Conservation (phyloP, 257 asterid species). For the Thymus quinquecostatus region DNA sequence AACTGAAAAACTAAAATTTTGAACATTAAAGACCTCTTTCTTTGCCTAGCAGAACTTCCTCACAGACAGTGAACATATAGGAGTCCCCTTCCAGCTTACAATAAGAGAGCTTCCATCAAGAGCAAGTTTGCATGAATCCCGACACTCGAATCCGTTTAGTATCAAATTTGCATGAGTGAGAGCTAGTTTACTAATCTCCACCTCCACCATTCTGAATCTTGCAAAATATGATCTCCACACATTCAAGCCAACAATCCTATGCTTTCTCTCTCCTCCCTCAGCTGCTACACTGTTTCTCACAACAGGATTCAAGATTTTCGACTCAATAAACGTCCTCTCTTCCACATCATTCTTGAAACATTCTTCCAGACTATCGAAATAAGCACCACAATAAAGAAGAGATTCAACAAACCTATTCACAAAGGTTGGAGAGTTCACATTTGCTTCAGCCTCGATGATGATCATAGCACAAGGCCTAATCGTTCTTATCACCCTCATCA, state of each 20-base stretch:
- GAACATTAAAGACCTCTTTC: background rate
- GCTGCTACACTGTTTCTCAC: conserved; percentile 41
- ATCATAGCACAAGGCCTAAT: conserved; percentile 43
- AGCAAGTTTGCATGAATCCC: conserved; percentile 41
- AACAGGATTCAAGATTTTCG: conserved; percentile 26
- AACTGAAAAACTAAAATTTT: background rate
- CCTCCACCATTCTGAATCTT: conserved; percentile 40
- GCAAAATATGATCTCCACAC: conserved; percentile 46
- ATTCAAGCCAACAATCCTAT: conserved; percentile 36
- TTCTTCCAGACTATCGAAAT: conserved; percentile 34
- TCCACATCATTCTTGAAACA: conserved; percentile 35
- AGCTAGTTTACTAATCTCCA: conserved; percentile 38
- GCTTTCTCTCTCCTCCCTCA: conserved; percentile 45
- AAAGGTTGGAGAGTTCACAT: conserved; percentile 47
- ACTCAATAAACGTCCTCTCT: conserved; percentile 39
- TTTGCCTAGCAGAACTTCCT: conserved; percentile 32
- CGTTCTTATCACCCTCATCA: conserved; percentile 38
- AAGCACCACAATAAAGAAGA: conserved; percentile 44
- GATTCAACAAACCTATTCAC: conserved; percentile 51
- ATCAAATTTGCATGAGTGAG: conserved; percentile 39
- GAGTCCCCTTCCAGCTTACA: conserved; percentile 56
- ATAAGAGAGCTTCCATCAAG: conserved; percentile 38
- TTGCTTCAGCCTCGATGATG: conserved; percentile 46
- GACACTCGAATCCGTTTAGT: conserved; percentile 30
- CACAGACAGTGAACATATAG: conserved; percentile 44